These are phyloP conservation scores for Emericellopsis atlantica DNA, from an alignment of 2,329 filamentous ascomycete genomes.

Conservation along the genomic window DNA sequence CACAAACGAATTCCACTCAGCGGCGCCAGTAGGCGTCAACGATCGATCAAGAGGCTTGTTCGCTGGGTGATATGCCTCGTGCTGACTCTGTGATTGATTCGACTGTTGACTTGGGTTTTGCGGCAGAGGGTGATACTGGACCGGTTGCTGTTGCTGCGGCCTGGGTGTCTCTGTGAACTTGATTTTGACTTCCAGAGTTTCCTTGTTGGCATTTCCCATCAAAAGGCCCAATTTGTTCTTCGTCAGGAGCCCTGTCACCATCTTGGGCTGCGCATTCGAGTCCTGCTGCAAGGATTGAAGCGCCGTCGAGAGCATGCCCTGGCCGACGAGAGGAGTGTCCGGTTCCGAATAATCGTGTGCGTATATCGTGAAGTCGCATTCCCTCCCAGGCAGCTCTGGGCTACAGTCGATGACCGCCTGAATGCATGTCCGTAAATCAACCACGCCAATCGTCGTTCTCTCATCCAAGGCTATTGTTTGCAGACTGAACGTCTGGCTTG, in stretches of 20 bases:
- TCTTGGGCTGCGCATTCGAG: conserved; percentile 42
- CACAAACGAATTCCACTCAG: conserved; percentile 68
- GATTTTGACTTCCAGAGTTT: conserved; percentile 87
- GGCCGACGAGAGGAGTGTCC: conserved; percentile 83
- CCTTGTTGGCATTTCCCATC: conserved; percentile 58
- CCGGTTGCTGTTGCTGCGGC: conserved; percentile 5
- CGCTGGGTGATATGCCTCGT: conserved; percentile 7
- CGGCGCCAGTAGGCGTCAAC: conserved; percentile 45
- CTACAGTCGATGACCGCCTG: conserved; percentile 68
- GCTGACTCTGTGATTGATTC: not conserved
- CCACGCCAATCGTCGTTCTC: conserved; percentile 66
- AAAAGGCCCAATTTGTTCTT: conserved; percentile 79
- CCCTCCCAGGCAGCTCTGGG: conserved; percentile 64
- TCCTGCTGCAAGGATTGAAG: conserved; percentile 34
- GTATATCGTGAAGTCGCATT: conserved; percentile 87
- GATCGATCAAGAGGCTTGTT: conserved; percentile 17
- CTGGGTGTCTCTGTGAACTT: conserved; percentile 63
- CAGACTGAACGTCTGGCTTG: conserved; percentile 66
- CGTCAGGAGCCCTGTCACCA: conserved; percentile 83
- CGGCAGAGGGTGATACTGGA: conserved; percentile 7
- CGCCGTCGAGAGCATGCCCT: conserved; percentile 85
- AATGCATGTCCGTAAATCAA: conserved; percentile 79
- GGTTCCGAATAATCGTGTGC: conserved; percentile 94
- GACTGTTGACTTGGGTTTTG: conserved; percentile 2
- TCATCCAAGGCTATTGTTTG: conserved; percentile 76